These are phyloP conservation scores for Cenchrus americanus DNA, from an alignment of 176 grass and related monocot species.

Conservation along the genomic window DNA sequence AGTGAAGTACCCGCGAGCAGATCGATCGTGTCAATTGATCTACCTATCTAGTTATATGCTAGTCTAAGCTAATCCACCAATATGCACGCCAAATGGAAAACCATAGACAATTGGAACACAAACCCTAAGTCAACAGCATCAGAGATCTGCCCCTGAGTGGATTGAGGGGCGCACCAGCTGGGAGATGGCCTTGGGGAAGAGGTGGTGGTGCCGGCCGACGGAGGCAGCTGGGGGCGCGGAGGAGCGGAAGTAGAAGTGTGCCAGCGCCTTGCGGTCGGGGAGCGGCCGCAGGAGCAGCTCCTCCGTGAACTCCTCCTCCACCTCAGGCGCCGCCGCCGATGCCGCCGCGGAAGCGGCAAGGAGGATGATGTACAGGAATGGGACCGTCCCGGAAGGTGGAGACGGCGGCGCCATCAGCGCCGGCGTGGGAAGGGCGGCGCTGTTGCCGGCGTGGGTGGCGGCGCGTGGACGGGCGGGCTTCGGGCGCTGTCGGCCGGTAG, in stretches of 20 bases:
- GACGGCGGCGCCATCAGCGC: constrained; percentile 47
- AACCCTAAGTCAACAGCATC: neutral
- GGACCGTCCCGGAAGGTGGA: neutral
- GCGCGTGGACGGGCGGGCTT: neutral
- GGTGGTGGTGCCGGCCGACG: constrained; percentile 62
- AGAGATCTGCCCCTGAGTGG: constrained; percentile 27
- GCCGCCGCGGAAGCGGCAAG: neutral
- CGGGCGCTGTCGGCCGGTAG: neutral
- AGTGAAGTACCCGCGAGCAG: neutral
- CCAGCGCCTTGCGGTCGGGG: constrained; percentile 79
- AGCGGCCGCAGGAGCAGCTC: constrained; percentile 85
- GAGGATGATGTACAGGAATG: constrained; percentile 14
- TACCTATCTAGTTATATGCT: neutral
- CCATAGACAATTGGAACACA: neutral
- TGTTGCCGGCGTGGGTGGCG: neutral
- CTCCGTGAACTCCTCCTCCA: constrained; percentile 70
- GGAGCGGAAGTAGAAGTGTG: constrained; percentile 89
- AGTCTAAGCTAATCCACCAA: neutral
- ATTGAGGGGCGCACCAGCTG: constrained; percentile 61
- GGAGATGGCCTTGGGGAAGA: constrained; percentile 92
- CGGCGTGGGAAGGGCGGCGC: neutral
- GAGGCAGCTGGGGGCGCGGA: constrained; percentile 50
- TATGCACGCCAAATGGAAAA: neutral
- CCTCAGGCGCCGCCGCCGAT: constrained; percentile 1
- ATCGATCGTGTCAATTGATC: neutral